Percentiles rank a stretch among this genome's conserved stretches.
Evolutionary conservation across 257 asterid genomes (phyloP).

Genomic region (Rubia yunnanensis): DNA sequence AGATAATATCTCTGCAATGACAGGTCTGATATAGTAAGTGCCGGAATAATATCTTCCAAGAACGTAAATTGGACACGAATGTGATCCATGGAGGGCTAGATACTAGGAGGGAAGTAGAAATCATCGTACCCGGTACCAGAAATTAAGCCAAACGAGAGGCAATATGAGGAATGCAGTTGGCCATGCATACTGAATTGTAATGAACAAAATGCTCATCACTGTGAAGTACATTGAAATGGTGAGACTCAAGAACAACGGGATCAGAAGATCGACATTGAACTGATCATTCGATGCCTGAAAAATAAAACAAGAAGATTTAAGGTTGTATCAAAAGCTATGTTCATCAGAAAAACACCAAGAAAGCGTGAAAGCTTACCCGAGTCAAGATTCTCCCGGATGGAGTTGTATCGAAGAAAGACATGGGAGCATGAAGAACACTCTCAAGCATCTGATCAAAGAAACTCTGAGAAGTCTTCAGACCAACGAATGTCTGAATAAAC

Average conservation of each 20-base stretch:
- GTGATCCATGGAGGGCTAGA: neutral
- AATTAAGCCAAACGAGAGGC: constrained; percentile 56
- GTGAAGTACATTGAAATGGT: constrained; percentile 28
- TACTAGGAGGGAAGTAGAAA: neutral
- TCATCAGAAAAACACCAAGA: neutral
- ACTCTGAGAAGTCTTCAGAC: constrained; percentile 46
- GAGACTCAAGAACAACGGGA: constrained; percentile 39
- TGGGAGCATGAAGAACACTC: constrained; percentile 65
- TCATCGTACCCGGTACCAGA: constrained; percentile 59
- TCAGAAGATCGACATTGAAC: constrained; percentile 35
- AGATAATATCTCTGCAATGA: constrained; percentile 52
- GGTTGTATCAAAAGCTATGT: too few relatives aligned
- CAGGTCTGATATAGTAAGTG: too few relatives aligned
- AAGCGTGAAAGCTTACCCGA: constrained; percentile 39
- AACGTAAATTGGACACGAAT: neutral
- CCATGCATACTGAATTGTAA: constrained; percentile 61
- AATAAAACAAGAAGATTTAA: constrained; percentile 1
- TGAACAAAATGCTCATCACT: constrained; percentile 33
- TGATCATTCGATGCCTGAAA: constrained; percentile 66
- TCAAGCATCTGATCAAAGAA: constrained; percentile 41
- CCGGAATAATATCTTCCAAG: too few relatives aligned
- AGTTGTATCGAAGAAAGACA: constrained; percentile 84
- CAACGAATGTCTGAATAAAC: constrained; percentile 24
- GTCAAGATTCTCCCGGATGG: constrained; percentile 76
- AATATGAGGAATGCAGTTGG: constrained; percentile 44